Evolutionary conservation across 805 yeast genomes (phyloP).

Genomic region (Ogataea neopini): DNA sequence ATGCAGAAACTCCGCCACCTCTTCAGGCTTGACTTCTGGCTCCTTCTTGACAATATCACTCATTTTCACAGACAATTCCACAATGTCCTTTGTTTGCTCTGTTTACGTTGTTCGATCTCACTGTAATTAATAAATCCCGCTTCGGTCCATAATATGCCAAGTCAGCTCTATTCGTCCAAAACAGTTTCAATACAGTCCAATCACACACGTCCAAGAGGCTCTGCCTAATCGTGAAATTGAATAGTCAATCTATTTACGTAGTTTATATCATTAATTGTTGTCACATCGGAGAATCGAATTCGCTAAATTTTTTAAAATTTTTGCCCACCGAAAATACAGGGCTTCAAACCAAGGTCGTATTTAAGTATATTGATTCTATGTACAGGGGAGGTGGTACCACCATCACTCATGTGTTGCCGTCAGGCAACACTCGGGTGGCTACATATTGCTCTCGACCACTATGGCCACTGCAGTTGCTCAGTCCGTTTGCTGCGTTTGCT

Average conservation of each 20-base stretch:
- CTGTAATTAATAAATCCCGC: neutral
- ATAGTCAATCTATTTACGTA: too few relatives aligned
- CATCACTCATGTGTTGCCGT: too few relatives aligned
- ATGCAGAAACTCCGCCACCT: neutral
- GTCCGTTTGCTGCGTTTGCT: neutral
- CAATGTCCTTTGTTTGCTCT: conserved; percentile 1
- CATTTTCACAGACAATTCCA: conserved; percentile 1
- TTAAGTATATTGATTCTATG: neutral
- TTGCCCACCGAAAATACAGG: neutral
- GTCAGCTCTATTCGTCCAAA: neutral
- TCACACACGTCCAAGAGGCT: neutral
- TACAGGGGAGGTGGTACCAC: neutral
- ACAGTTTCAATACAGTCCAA: neutral
- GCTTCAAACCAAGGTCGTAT: neutral
- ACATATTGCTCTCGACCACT: too few relatives aligned
- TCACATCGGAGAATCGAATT: neutral
- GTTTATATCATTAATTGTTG: too few relatives aligned
- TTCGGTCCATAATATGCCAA: neutral
- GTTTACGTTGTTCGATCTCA: neutral
- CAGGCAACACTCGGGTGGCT: too few relatives aligned
- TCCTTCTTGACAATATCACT: conserved; percentile 1
- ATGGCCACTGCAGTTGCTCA: too few relatives aligned
- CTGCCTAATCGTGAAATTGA: neutral
- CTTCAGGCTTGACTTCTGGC: neutral
- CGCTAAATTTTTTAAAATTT: neutral